These are phyloP conservation scores for Termitomyces sp. DNA, from an alignment of 768 basidiomycete species.

Conservation along the genomic window DNA sequence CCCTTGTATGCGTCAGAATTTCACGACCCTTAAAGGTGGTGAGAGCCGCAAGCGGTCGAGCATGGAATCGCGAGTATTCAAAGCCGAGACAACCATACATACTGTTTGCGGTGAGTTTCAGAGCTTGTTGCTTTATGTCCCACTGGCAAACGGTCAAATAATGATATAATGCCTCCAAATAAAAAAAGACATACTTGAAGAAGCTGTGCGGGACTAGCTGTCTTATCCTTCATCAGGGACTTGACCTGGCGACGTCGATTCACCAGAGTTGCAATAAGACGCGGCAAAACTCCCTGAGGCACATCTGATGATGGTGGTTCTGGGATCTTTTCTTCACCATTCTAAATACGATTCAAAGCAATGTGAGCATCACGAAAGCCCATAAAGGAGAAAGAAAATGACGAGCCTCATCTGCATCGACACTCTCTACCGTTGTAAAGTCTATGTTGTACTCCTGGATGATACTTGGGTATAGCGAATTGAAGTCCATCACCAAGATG, in stretches of 20 bases:
- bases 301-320: conserved; percentile 74
- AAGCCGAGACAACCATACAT: conserved; percentile 99
- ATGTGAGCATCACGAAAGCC: neutral
- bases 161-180: neutral
- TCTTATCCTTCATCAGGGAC: conserved; percentile 87
- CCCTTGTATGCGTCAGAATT: conserved; percentile 89
- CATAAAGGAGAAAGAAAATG: neutral
- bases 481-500: conserved; percentile 99
- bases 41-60: conserved; percentile 91
- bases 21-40: conserved; percentile 98
- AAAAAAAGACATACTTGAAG: conserved; percentile 54
- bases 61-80: conserved; percentile 95
- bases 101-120: conserved; percentile 98
- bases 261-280: conserved; percentile 96
- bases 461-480: conserved; percentile 97
- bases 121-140: conserved; percentile 94
- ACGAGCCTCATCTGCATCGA: conserved; percentile 52
- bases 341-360: conserved; percentile 14
- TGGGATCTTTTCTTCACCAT: conserved; percentile 80
- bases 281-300: conserved; percentile 86
- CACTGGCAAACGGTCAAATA: conserved; percentile 44
- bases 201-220: conserved; percentile 63
- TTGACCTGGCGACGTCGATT: conserved; percentile 88
- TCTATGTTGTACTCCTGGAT: conserved; percentile 99
- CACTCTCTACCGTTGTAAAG: conserved; percentile 88